Percentiles rank a stretch among this genome's conserved stretches.
Evolutionary conservation across 2,329 filamentous ascomycete species (phyloP).

Genomic region (Myriosclerotinia duriaeana): DNA sequence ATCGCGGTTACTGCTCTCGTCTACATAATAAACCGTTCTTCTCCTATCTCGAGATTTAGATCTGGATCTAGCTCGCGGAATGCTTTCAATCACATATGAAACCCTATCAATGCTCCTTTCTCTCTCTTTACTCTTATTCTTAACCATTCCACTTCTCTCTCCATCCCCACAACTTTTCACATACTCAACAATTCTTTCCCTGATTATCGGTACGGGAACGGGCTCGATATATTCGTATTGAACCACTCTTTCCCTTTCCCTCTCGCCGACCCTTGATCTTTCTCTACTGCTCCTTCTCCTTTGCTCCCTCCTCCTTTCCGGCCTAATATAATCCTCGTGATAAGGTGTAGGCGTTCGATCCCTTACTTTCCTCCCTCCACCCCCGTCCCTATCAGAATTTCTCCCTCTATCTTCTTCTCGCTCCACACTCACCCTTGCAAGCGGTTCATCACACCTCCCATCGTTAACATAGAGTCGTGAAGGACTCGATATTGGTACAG

Average conservation of each 20-base stretch:
- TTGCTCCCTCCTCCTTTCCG: conserved; percentile 71
- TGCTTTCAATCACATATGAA: background rate
- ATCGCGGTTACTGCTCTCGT: too few species aligned
- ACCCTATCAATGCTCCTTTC: background rate
- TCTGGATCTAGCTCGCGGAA: background rate
- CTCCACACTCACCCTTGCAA: background rate
- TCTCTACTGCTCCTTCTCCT: conserved; percentile 60
- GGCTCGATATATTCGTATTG: background rate
- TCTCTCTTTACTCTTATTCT: background rate
- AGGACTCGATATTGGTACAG: background rate
- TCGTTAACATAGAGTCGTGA: background rate
- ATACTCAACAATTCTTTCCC: background rate
- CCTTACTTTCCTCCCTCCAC: conserved; percentile 55
- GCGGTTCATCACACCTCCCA: too few species aligned
- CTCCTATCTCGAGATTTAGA: background rate
- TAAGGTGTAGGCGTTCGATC: conserved; percentile 51
- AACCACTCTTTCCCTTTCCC: too few species aligned
- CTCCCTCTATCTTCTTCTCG: background rate
- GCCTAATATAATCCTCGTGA: conserved; percentile 53
- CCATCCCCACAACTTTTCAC: background rate
- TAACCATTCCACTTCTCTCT: too few species aligned
- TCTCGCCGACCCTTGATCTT: too few species aligned
- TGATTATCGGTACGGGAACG: background rate
- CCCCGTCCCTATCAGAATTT: background rate
- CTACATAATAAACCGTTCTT: background rate